These are phyloP conservation scores for Ambrosiella beaveri DNA, from an alignment of 2,329 filamentous ascomycete genomes.

Conservation along the genomic window DNA sequence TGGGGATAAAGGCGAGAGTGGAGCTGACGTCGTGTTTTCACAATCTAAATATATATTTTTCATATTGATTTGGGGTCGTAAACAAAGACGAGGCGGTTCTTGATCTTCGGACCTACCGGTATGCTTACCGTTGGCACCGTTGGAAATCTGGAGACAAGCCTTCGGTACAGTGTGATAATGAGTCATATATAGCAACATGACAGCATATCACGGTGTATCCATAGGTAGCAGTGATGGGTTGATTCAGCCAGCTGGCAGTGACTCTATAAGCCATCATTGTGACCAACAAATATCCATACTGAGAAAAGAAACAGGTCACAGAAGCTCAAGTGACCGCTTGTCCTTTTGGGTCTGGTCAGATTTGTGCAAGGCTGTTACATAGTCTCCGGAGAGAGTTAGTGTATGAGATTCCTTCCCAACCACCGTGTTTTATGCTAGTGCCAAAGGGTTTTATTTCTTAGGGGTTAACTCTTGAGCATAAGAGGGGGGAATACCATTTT, in stretches of 20 bases:
- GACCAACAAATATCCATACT: background rate
- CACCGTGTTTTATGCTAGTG: background rate
- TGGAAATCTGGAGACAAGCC: no score
- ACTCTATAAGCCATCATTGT: background rate
- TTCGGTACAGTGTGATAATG: no score
- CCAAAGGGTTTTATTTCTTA: background rate
- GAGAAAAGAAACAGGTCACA: background rate
- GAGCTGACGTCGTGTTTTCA: background rate
- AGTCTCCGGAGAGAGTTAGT: background rate
- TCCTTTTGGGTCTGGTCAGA: background rate
- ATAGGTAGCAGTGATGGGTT: background rate
- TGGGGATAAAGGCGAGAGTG: background rate
- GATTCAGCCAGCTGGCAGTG: background rate
- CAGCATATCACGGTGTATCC: background rate
- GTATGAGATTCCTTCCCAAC: background rate
- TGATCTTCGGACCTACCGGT: background rate
- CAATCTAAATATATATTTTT: background rate
- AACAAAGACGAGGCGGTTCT: background rate
- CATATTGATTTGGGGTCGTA: background rate
- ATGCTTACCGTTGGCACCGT: no score
- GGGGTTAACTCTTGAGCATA: background rate
- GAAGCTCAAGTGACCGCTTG: background rate
- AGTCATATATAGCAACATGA: background rate
- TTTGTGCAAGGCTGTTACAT: background rate
- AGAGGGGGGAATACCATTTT: background rate